Evolutionary conservation across 2,329 filamentous ascomycete species (phyloP), one percentile per base, ranked within the genome.

Genomic region (Huntiella decipiens): DNA sequence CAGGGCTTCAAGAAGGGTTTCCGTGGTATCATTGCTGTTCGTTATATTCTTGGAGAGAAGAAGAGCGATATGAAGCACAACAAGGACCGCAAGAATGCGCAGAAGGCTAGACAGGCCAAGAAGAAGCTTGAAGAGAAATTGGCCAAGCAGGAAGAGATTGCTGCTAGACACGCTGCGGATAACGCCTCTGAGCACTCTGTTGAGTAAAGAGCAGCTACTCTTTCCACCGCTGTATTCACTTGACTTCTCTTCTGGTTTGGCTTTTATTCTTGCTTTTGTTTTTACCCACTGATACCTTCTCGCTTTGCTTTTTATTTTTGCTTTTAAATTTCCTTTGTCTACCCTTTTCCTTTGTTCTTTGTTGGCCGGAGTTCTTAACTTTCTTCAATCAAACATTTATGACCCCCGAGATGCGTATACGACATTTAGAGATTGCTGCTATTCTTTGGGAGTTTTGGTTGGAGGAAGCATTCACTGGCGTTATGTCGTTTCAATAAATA

Each of bases 11-110:
- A 52, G 50, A 56, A 63, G 12, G 45, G 56, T 12, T 52, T 59
- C 11, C 52, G 53, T 11, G 61, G 60, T n/a, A 50, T 61, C 19
- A 51, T 51, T 45, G 56, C 56, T 10, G 51, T 57, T 8, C 60
- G 59, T 4, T 63, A 63, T 49, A 51, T 66, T 19, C 12, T 61
- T 22, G 48, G 56, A 31, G 62, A 66, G 53, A 62, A 58, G 53
- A 52, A 52, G n/a, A 58, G 65, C 50, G 45, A 54, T 43, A 45
- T 55, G 42, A 53, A 58, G 45, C 49, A 51, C 41, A 54, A 54
- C 51, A 51, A 51, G 3, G 60, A 62, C 32, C 54, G 54, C 45
- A 56, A 52, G 51, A 56, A 57, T 45, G 54, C 54, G 32, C 43
- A 53, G 50, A 56, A 56, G 38, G 56, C 56, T 7, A 51, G 57